phyloP scores from a whole-genome alignment of 257 asterid genomes.

The Nicotiana noctiflora region DNA sequence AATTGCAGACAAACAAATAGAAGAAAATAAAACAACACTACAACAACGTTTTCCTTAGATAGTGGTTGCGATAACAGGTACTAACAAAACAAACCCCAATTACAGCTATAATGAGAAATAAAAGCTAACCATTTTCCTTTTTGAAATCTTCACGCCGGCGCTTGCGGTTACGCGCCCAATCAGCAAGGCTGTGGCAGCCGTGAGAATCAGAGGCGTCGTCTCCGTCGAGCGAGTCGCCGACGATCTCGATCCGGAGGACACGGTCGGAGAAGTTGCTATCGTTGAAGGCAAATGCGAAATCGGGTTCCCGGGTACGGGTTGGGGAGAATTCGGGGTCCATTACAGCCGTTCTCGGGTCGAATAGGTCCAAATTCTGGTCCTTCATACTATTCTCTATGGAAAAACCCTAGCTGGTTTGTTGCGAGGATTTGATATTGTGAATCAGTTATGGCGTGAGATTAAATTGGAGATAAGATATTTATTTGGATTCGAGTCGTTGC shows the following conservation, averaged over 20 bases:
- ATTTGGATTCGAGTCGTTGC: too few relatives aligned
- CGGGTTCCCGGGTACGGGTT: background rate
- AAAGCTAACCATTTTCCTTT: constrained; percentile 11
- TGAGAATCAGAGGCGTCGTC: background rate
- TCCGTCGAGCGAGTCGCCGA: background rate
- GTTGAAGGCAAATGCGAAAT: constrained; percentile 16
- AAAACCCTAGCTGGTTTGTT: background rate
- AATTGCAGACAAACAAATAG: background rate
- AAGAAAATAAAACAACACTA: background rate
- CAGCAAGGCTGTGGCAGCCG: constrained; percentile 1
- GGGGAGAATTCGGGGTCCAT: constrained; percentile 3
- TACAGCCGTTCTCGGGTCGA: constrained; percentile 1
- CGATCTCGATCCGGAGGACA: constrained; percentile 9
- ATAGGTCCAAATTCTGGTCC: constrained; percentile 7
- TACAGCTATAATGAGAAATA: background rate
- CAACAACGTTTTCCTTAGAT: background rate
- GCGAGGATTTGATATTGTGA: too few relatives aligned
- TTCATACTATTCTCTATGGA: background rate
- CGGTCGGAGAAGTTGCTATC: constrained; percentile 13
- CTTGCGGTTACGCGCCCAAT: constrained; percentile 13
- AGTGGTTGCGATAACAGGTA: too few relatives aligned
- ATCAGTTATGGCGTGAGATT: too few relatives aligned
- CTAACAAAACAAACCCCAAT: background rate
- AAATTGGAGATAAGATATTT: too few relatives aligned
- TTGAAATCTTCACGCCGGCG: constrained; percentile 9